phyloP scores from a whole-genome alignment of 345 rosid genomes.

The Carallia brachiata region DNA sequence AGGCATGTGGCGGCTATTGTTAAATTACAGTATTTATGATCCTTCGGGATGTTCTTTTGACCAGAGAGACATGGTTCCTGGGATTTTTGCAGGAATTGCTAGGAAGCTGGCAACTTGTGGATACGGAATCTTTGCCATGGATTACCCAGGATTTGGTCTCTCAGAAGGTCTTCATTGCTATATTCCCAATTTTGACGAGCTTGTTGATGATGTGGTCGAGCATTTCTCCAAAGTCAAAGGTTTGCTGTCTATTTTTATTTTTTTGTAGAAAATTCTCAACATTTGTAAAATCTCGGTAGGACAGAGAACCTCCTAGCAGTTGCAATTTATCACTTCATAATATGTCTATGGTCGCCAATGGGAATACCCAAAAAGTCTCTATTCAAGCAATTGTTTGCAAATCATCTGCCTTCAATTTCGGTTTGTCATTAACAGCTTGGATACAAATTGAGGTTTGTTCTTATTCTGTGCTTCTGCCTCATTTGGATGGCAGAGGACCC shows the following conservation, averaged over 20 bases:
- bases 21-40: slow-evolving; percentile 10
- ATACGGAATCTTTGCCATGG: slow-evolving; percentile 88
- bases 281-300: too few species aligned
- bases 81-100: slow-evolving; percentile 65
- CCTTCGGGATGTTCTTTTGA: too few species aligned
- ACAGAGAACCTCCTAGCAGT: background rate
- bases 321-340: background rate
- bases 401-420: background rate
- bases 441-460: slow-evolving; percentile 1
- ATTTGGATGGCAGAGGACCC: slow-evolving; percentile 55
- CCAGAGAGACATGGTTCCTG: slow-evolving; percentile 38
- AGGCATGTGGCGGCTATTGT: slow-evolving; percentile 48
- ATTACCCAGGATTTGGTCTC: slow-evolving; percentile 92
- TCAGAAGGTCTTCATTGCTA: slow-evolving; percentile 92
- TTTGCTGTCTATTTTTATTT: slow-evolving; percentile 29
- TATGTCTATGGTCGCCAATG: background rate
- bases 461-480: slow-evolving; percentile 15
- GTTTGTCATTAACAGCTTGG: background rate
- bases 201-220: slow-evolving; percentile 86
- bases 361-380: slow-evolving; percentile 21
- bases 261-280: background rate
- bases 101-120: slow-evolving; percentile 82
- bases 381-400: background rate
- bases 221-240: slow-evolving; percentile 83
- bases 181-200: slow-evolving; percentile 71